Conservation (phyloP, 305 asterid genomes). For the Ilex paraguariensis region DNA sequence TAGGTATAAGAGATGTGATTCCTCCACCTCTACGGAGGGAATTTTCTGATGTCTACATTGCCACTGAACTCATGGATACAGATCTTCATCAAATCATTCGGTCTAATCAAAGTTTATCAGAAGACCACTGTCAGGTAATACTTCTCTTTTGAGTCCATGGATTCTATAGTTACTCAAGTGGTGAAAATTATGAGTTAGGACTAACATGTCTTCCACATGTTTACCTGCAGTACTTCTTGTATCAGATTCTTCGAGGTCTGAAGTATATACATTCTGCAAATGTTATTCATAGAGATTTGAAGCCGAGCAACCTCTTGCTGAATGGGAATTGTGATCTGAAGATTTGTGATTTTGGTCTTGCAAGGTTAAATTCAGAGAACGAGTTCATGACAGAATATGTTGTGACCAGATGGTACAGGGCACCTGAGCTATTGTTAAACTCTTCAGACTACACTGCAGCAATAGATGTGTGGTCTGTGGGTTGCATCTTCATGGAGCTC, state of each 20-base stretch:
- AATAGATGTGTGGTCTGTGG: conserved; percentile 95
- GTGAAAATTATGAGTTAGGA: background rate
- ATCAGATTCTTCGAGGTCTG: conserved; percentile 87
- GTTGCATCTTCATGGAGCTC: conserved; percentile 98
- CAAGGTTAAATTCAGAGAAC: conserved; percentile 70
- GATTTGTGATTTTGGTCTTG: conserved; percentile 94
- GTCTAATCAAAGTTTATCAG: conserved; percentile 83
- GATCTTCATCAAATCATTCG: conserved; percentile 98
- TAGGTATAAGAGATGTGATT: conserved; percentile 70
- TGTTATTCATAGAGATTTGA: conserved; percentile 84
- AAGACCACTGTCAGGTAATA: conserved; percentile 88
- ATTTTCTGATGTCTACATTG: conserved; percentile 74
- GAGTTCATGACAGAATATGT: conserved; percentile 96
- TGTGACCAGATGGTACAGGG: conserved; percentile 97
- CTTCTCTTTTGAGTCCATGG: background rate
- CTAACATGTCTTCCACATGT: conserved; percentile 12
- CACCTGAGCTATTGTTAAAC: conserved; percentile 81
- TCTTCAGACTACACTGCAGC: conserved; percentile 82
- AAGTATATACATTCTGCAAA: conserved; percentile 93
- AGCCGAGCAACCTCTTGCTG: conserved; percentile 85
- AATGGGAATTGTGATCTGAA: conserved; percentile 92
- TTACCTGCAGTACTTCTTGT: conserved; percentile 76
- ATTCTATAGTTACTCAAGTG: background rate
- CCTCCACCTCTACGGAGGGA: conserved; percentile 92
- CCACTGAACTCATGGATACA: conserved; percentile 85